A percentile compares a stretch with the other conserved stretches of the same genome.
phyloP scores from a whole-genome alignment of 768 basidiomycete species.

The Russula virescens region DNA sequence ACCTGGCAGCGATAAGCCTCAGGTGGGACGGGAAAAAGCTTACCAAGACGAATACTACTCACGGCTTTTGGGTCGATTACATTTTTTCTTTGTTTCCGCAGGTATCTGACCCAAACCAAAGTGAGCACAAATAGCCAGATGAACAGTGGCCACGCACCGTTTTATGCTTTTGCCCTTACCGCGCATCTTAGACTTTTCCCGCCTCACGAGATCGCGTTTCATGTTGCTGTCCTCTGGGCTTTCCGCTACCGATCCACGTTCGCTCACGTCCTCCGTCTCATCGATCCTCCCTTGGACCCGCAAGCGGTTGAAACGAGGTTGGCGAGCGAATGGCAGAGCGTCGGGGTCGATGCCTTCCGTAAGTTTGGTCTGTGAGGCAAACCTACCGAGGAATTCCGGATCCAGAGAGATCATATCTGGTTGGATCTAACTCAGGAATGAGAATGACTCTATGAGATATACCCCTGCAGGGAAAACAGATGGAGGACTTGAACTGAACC shows the following conservation, averaged over 20 bases:
- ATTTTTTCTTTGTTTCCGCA: constrained; percentile 92
- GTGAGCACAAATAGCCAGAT: not conserved
- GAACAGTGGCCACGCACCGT: constrained; percentile 36
- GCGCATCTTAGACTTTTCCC: constrained; percentile 76
- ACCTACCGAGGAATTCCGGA: constrained; percentile 66
- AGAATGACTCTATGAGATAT: not conserved
- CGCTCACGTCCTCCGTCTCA: constrained; percentile 46
- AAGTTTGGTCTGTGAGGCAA: constrained; percentile 56
- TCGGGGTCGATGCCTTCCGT: constrained; percentile 43
- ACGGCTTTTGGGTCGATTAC: constrained; percentile 82
- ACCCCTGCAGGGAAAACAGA: not conserved
- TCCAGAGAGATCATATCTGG: constrained; percentile 88
- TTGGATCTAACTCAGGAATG: constrained; percentile 54
- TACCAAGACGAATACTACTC: constrained; percentile 25
- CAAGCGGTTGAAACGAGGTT: constrained; percentile 73
- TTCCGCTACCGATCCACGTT: constrained; percentile 32
- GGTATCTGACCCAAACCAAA: constrained; percentile 37
- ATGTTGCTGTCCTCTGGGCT: constrained; percentile 34
- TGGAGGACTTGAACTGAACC: constrained; percentile 35
- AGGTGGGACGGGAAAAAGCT: constrained; percentile 19
- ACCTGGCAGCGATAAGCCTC: constrained; percentile 36
- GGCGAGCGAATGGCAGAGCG: constrained; percentile 59
- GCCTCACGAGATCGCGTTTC: constrained; percentile 34
- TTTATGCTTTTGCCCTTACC: constrained; percentile 86
- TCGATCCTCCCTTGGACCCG: constrained; percentile 70